Base-by-base conservation (phyloP, 2,329 filamentous ascomycete genomes). In the Cladophialophora exuberans region DNA sequence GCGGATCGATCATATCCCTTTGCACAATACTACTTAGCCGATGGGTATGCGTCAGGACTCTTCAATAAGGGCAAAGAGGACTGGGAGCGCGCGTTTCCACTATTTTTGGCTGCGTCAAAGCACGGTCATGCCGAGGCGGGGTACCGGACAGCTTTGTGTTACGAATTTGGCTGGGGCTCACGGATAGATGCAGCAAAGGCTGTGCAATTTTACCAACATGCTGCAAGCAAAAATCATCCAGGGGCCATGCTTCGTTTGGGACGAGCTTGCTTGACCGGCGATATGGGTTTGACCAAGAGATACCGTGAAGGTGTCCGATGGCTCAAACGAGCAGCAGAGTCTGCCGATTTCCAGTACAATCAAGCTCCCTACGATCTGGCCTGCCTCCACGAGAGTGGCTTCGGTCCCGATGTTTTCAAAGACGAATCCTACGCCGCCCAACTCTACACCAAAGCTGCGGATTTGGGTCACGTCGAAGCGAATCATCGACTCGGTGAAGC, bases 101-200 rank as follows among this genome's bases (percentile, higher is more conserved):
- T 97, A 25, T 99, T 99, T 69, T 82, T 96, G 31, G 84, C 94
- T 13, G 94, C 94, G 6, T 93, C 90, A 66, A 99, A 97, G 75
- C 94, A 97, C 73, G 94, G 94, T 26, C 94, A 99, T 71, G 91
- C 94, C 43, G 94, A 99, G 76, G 94, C 94, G 53, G 92, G 87
- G 30, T 99, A 97, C 73, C 88, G 94, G 52, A 88, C 93, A 48
- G 94, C 89, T 13, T 79, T 99, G 52, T 97, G 92, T 76, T 97
- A 97, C 75, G 94, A 99, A 72, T 97, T 97, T 72, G 94, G 92
- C 59, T 99, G 94, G 94, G 94, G 94, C 35, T 95, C 88, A 66
- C 86, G 90, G 54, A 90, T 90, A 67, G 91, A 97, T 67, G 88
- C 89, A 54, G 84, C 88, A 45, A 97, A 97, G 73, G 93, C 94